Conservation (phyloP, 176 grass and related monocot genomes). For the Zoysia pacifica region DNA sequence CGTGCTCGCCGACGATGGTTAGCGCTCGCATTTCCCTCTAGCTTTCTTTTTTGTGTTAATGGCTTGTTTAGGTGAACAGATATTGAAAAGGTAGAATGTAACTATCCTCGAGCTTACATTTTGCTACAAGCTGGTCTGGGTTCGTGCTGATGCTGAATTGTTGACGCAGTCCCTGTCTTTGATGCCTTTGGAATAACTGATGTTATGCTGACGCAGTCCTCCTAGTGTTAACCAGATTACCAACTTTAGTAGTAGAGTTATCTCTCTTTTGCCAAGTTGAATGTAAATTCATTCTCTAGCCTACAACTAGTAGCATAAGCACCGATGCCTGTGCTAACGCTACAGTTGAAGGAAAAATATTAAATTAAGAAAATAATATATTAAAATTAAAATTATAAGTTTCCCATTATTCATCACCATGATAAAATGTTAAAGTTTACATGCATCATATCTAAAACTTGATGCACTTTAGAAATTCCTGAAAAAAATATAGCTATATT, state of each 20-base stretch:
- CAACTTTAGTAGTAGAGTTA: neutral
- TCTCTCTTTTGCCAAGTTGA: neutral
- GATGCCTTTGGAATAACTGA: neutral
- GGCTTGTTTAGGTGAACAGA: neutral
- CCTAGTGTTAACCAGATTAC: neutral
- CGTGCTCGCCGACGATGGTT: slow-evolving; percentile 89
- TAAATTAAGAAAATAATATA: no score
- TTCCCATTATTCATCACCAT: no score
- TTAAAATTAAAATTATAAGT: no score
- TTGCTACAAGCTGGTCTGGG: neutral
- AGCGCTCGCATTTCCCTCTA: slow-evolving; percentile 24
- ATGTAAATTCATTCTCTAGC: neutral
- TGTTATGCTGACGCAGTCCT: neutral
- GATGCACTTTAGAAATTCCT: no score
- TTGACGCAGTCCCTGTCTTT: neutral
- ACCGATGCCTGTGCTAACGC: no score
- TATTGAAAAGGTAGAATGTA: neutral
- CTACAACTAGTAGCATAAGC: neutral
- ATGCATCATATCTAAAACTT: no score
- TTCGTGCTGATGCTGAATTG: slow-evolving; percentile 22
- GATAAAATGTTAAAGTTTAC: no score
- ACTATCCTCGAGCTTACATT: slow-evolving; percentile 11
- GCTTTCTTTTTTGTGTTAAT: neutral
- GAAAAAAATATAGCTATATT: no score
- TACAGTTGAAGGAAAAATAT: no score